Percentiles rank a stretch among this genome's conserved stretches.
These are phyloP conservation scores for Talaromyces piceae DNA, from an alignment of 2,329 filamentous ascomycete genomes.

Conservation along the genomic window DNA sequence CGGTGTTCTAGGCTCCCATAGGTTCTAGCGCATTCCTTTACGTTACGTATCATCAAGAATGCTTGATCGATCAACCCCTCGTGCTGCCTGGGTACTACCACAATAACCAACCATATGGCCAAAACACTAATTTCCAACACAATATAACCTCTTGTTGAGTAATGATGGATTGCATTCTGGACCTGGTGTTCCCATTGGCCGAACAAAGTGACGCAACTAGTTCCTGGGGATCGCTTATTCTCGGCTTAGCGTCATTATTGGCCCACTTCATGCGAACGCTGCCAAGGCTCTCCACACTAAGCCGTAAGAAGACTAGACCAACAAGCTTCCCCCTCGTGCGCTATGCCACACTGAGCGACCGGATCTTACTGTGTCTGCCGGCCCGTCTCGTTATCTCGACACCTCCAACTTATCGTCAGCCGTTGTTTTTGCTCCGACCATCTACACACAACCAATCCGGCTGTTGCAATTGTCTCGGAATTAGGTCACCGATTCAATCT, in stretches of 20 bases:
- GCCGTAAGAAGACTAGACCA: not conserved
- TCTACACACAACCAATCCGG: not conserved
- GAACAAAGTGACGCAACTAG: not conserved
- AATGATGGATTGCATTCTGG: conserved; percentile 14
- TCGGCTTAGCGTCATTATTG: not conserved
- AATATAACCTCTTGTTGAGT: conserved; percentile 10
- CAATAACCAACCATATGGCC: no score
- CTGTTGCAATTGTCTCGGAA: not conserved
- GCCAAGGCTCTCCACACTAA: not conserved
- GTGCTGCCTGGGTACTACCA: no score
- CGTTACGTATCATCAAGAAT: no score
- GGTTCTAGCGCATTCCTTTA: no score
- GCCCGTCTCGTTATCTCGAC: not conserved
- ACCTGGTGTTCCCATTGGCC: conserved; percentile 12
- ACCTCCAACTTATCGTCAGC: not conserved
- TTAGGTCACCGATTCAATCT: no score
- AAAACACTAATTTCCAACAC: no score
- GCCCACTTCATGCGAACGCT: not conserved
- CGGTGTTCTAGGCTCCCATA: no score
- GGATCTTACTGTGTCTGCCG: not conserved
- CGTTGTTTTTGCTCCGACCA: not conserved
- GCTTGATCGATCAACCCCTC: no score
- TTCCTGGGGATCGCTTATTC: not conserved
- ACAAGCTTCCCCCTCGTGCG: not conserved
- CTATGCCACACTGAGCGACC: not conserved